Evolutionary conservation across 331 rosid species (phyloP).

Genomic region (Dryas integrifolia): DNA sequence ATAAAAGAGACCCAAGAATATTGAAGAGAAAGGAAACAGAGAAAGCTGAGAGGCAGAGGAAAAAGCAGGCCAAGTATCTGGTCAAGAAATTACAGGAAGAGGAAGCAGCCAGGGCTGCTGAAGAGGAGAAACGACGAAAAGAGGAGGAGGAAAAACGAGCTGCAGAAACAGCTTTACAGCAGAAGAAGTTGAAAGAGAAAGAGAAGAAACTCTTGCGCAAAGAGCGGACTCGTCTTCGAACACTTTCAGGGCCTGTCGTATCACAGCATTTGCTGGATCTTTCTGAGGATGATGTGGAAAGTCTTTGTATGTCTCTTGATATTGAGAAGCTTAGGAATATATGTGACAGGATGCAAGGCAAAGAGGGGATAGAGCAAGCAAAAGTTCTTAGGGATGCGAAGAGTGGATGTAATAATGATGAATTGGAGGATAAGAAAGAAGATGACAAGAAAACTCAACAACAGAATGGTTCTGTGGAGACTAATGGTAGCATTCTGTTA

Average conservation of each 20-base stretch:
- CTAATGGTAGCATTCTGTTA: constrained; percentile 46
- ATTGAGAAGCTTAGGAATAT: constrained; percentile 61
- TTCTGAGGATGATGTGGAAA: constrained; percentile 72
- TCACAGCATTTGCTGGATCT: constrained; percentile 50
- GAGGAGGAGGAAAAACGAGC: constrained; percentile 83
- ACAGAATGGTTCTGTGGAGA: constrained; percentile 55
- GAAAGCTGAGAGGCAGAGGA: constrained; percentile 87
- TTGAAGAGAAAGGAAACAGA: constrained; percentile 77
- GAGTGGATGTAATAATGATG: constrained; percentile 33
- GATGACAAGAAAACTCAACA: constrained; percentile 31
- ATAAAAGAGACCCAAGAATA: constrained; percentile 91
- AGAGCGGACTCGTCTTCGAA: constrained; percentile 84
- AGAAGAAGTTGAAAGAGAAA: constrained; percentile 79
- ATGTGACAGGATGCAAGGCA: constrained; percentile 72
- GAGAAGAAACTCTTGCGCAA: constrained; percentile 96
- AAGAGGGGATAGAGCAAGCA: constrained; percentile 49
- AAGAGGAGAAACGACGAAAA: constrained; percentile 67
- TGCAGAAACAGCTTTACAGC: constrained; percentile 73
- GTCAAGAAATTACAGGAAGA: constrained; percentile 90
- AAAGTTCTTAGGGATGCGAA: constrained; percentile 51
- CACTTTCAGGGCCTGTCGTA: constrained; percentile 56
- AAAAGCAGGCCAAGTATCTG: constrained; percentile 73
- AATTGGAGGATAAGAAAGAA: constrained; percentile 42
- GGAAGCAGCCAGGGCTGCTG: constrained; percentile 80
- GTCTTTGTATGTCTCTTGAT: constrained; percentile 66